Evolutionary conservation across 2,329 filamentous ascomycete species (phyloP).

Genomic region (Trichoderma sp.): DNA sequence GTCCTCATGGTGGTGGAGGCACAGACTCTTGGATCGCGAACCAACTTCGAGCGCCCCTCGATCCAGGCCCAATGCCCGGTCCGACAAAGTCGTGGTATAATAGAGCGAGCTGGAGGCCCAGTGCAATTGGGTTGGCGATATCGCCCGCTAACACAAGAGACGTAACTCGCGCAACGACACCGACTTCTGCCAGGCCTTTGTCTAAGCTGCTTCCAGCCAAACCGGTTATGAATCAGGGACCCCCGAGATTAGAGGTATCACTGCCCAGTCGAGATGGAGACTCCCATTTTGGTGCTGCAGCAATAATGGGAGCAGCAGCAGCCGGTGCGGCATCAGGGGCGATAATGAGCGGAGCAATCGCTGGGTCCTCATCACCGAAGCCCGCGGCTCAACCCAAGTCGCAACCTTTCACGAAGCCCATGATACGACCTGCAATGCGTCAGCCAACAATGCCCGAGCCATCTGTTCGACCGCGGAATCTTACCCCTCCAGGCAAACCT

Average conservation of each 20-base stretch:
- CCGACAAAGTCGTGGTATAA: slow-evolving; percentile 26
- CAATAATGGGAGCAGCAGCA: slow-evolving; percentile 1
- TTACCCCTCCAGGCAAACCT: slow-evolving; percentile 19
- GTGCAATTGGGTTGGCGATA: slow-evolving; percentile 46
- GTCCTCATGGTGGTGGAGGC: slow-evolving; percentile 21
- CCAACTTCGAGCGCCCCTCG: slow-evolving; percentile 25
- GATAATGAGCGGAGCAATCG: slow-evolving; percentile 12
- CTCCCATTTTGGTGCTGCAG: background rate
- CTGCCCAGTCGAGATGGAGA: slow-evolving; percentile 2
- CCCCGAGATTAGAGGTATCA: background rate
- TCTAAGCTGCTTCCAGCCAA: slow-evolving; percentile 47
- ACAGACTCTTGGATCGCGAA: slow-evolving; percentile 30
- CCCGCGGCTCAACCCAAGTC: background rate
- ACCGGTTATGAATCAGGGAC: slow-evolving; percentile 39
- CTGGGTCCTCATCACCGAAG: background rate
- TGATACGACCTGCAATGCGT: background rate
- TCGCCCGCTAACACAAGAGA: slow-evolving; percentile 32
- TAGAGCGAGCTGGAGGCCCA: slow-evolving; percentile 34
- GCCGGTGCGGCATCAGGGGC: slow-evolving; percentile 19
- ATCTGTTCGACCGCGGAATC: slow-evolving; percentile 1
- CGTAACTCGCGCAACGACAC: slow-evolving; percentile 23
- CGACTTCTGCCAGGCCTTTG: slow-evolving; percentile 31
- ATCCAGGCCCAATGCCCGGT: slow-evolving; percentile 24
- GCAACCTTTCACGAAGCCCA: background rate
- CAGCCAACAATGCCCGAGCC: background rate